Evolutionary conservation across 306 rosid genomes (phyloP), one percentile per base, ranked within the genome.

Genomic region (Sechiopsis laciniata): DNA sequence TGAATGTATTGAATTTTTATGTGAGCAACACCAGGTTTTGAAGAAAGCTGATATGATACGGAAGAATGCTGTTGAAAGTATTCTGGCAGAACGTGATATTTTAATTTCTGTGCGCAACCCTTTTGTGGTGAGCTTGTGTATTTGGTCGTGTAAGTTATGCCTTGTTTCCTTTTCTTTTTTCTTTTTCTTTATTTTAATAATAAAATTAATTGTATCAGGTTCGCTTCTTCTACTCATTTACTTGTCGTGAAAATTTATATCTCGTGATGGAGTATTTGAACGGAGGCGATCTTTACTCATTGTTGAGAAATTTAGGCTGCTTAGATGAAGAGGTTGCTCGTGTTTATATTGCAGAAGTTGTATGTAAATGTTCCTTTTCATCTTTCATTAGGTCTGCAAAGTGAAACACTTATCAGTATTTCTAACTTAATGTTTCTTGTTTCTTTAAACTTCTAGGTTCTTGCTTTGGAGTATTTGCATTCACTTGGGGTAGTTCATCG

Each of bases 181-280:
- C 6, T 73, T 73, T 55, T 3, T 2, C 35, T 35, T 57, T 55
- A 11, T 45, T 66, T 42, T 66, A 66, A 45, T 46, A 37, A 37
- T 17, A 20, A 57, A 55, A 19, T 81, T 55, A 61, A 67, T 51
- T 60, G 72, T 77, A 37, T 78, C 91, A 95, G 99, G 99, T 95
- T 79, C 99, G 99, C 20, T 95, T 95, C 85, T 95, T 95, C 88
- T 95, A 95, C 87, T 95, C 99, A 48, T 95, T 95, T 82, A 95
- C 99, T 67, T 91, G 97, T 67, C 87, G 97, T 55, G 97, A 91
- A 56, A 95, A 95, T 83, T 81, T 95, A 81, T 95, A 95, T 76
- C 99, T 95, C 72, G 99, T 95, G 74, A 95, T 95, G 99, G 99
- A 95, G 87, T 95, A 95, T 87, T 85, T 91, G 55, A 95, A 91